phyloP scores from a whole-genome alignment of 305 asterid species.

The Ajuga reptans region DNA sequence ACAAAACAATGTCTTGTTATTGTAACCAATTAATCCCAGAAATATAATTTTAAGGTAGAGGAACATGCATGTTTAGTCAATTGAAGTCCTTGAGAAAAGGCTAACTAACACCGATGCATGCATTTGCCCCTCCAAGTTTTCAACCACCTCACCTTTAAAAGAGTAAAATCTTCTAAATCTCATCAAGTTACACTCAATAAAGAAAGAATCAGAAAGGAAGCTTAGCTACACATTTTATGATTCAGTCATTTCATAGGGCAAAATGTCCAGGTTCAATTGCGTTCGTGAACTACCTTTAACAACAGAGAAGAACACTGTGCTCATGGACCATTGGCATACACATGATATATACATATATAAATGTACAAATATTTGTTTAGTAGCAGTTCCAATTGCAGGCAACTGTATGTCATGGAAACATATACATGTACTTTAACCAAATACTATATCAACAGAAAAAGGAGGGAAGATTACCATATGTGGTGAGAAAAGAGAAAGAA shows the following conservation, averaged over 20 bases:
- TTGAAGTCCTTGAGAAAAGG: neutral
- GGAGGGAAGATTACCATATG: constrained; percentile 38
- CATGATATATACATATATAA: neutral
- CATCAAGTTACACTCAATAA: neutral
- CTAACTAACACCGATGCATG: neutral
- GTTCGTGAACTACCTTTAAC: neutral
- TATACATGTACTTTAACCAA: neutral
- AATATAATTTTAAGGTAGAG: no score
- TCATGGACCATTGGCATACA: neutral
- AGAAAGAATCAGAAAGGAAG: neutral
- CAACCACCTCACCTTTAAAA: neutral
- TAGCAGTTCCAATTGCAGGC: neutral
- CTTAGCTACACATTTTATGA: neutral
- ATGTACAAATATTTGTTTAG: neutral
- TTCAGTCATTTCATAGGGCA: neutral
- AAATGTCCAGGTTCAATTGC: neutral
- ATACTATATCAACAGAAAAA: neutral
- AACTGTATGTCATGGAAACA: neutral
- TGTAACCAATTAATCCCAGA: neutral
- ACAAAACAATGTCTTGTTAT: neutral
- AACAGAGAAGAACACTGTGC: neutral
- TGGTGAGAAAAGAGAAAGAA: constrained; percentile 56
- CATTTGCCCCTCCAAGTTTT: neutral
- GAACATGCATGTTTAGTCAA: neutral
- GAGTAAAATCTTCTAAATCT: neutral